These are phyloP conservation scores for Russula sp. DNA, from an alignment of 768 basidiomycete species.

Conservation along the genomic window DNA sequence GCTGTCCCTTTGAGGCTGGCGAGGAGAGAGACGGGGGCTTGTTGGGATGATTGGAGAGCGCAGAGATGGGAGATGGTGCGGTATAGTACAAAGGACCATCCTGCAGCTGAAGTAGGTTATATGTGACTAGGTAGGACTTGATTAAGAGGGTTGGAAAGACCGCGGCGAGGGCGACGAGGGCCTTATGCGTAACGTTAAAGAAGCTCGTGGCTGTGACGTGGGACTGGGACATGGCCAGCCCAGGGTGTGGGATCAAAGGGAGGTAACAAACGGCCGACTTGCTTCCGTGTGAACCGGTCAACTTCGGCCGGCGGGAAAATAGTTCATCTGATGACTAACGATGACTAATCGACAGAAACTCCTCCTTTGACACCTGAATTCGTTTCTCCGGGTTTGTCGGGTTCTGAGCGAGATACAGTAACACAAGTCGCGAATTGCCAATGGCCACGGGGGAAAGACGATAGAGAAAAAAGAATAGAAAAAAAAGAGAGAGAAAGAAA, in stretches of 20 bases:
- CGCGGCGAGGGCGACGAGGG: not conserved
- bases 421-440: not conserved
- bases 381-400: conserved; percentile 16
- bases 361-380: too few relatives aligned
- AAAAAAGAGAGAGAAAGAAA: not conserved
- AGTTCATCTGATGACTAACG: not conserved
- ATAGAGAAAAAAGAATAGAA: not conserved
- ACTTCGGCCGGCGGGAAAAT: not conserved
- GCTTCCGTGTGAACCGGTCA: not conserved
- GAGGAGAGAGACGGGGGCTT: conserved; percentile 7
- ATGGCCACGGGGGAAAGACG: not conserved
- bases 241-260: not conserved
- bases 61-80: conserved; percentile 24
- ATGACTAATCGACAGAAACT: too few relatives aligned
- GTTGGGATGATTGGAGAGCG: not conserved
- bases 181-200: too few relatives aligned
- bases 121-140: conserved; percentile 30
- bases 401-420: not conserved
- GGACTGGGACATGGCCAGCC: not conserved
- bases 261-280: not conserved
- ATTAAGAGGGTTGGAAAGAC: not conserved
- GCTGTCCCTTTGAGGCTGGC: conserved; percentile 13
- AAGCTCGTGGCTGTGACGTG: not conserved
- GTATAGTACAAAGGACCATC: conserved; percentile 27
- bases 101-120: conserved; percentile 28